Percentiles rank a stretch among this genome's conserved stretches.
phyloP scores from a whole-genome alignment of 257 asterid species.

The Haberlea rhodopensis region DNA sequence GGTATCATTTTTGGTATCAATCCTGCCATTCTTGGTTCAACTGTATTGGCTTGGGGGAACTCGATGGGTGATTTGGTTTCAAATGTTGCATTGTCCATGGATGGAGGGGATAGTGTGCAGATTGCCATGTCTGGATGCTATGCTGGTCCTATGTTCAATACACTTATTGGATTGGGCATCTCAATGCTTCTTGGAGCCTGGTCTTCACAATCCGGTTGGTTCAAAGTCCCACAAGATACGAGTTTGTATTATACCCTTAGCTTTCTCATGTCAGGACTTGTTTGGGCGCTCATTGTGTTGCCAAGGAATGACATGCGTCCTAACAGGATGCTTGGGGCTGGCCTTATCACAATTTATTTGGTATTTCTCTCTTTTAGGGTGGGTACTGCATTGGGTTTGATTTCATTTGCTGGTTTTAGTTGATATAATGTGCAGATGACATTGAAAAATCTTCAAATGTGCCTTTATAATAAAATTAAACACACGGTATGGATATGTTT shows the following conservation, averaged over 20 bases:
- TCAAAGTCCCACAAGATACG: constrained; percentile 53
- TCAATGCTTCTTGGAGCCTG: constrained; percentile 87
- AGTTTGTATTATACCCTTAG: constrained; percentile 80
- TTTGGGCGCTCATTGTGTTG: constrained; percentile 75
- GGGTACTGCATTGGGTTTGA: constrained; percentile 58
- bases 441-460: neutral
- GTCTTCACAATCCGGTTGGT: constrained; percentile 56
- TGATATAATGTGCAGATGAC: constrained; percentile 24
- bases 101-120: constrained; percentile 88
- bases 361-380: constrained; percentile 59
- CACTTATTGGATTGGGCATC: constrained; percentile 79
- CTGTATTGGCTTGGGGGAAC: constrained; percentile 99
- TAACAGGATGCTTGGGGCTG: constrained; percentile 74
- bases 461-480: neutral
- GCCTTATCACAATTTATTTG: constrained; percentile 67
- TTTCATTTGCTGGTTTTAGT: constrained; percentile 41
- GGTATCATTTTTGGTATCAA: constrained; percentile 69
- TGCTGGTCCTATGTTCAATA: constrained; percentile 97
- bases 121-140: constrained; percentile 96
- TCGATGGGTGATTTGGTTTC: constrained; percentile 98
- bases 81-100: constrained; percentile 73
- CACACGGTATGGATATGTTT: neutral
- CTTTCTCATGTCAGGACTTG: constrained; percentile 64
- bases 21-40: constrained; percentile 90
- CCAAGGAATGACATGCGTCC: constrained; percentile 82